phyloP scores from a whole-genome alignment of 1,284 basidiomycete genomes.

The Ceratobasidium sp. region DNA sequence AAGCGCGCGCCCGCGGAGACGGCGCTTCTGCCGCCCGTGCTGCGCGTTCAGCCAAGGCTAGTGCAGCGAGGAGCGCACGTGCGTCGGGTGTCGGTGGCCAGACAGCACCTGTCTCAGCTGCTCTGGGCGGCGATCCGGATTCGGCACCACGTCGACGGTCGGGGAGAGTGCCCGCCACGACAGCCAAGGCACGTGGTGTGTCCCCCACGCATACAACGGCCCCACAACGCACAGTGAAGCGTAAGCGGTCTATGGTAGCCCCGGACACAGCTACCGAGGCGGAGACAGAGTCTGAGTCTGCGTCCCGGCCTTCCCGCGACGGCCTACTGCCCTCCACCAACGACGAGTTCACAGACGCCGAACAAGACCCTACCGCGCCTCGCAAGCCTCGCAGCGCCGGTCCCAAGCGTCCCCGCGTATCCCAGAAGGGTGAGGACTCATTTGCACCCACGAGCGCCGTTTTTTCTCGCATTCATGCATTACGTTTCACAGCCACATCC shows the following conservation, averaged over 20 bases:
- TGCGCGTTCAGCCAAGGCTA: conserved; percentile 13
- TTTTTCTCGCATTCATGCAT: conserved; percentile 36
- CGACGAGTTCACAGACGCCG: neutral
- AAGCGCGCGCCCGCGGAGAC: conserved; percentile 10
- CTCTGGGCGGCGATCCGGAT: neutral
- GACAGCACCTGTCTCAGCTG: neutral
- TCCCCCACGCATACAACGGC: conserved; percentile 31
- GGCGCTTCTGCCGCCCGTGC: conserved; percentile 24
- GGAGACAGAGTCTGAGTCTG: conserved; percentile 3
- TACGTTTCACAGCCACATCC: conserved; percentile 35
- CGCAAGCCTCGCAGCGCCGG: neutral
- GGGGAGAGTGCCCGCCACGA: conserved; percentile 23
- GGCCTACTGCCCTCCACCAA: neutral
- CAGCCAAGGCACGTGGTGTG: conserved; percentile 18
- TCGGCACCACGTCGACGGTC: conserved; percentile 8
- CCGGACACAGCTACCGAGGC: conserved; percentile 4
- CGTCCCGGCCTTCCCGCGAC: neutral
- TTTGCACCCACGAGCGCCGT: neutral
- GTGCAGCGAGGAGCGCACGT: conserved; percentile 15
- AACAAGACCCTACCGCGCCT: neutral
- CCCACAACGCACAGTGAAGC: conserved; percentile 19
- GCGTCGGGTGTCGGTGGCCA: neutral
- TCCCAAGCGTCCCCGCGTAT: conserved; percentile 19
- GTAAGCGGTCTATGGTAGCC: conserved; percentile 19
- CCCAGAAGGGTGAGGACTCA: conserved; percentile 9